phyloP scores from a whole-genome alignment of 2,329 filamentous ascomycete species.

The Phyllosticta paracitricarpa region DNA sequence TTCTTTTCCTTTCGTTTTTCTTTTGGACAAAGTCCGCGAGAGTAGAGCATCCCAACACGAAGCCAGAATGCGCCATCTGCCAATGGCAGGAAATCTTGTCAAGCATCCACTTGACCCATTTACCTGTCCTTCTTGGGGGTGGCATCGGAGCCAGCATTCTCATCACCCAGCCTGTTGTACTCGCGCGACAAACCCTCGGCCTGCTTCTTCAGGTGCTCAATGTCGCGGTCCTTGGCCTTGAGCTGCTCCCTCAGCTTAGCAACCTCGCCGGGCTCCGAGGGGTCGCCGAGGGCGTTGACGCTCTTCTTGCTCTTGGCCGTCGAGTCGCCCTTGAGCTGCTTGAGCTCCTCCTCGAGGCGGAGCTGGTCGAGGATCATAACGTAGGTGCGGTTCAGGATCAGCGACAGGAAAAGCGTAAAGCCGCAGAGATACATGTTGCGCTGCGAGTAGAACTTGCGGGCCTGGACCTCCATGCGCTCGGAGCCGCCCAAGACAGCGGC shows the following conservation, averaged over 20 bases:
- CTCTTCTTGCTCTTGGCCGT: constrained; percentile 49
- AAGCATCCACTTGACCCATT: constrained; percentile 16
- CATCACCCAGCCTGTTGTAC: constrained; percentile 77
- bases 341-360: constrained; percentile 84
- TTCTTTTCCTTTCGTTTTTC: neutral
- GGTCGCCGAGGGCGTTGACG: constrained; percentile 59
- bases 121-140: constrained; percentile 48
- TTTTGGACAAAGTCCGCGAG: neutral
- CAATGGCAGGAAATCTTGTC: neutral
- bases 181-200: constrained; percentile 70
- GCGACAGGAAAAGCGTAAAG: constrained; percentile 95
- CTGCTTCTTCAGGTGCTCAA: constrained; percentile 89
- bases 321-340: constrained; percentile 63
- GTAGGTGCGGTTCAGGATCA: constrained; percentile 99
- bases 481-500: constrained; percentile 66
- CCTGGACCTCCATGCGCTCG: constrained; percentile 96
- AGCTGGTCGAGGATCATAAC: constrained; percentile 91
- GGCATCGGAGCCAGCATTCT: constrained; percentile 51
- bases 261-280: constrained; percentile 68
- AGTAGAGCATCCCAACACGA: neutral
- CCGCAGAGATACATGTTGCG: constrained; percentile 99
- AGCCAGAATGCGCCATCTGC: neutral
- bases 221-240: constrained; percentile 67
- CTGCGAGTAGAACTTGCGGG: constrained; percentile 99
- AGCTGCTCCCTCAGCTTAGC: constrained; percentile 56